These are phyloP conservation scores for Rachicladosporium sp. DNA, from an alignment of 2,329 filamentous ascomycete genomes.

Conservation along the genomic window DNA sequence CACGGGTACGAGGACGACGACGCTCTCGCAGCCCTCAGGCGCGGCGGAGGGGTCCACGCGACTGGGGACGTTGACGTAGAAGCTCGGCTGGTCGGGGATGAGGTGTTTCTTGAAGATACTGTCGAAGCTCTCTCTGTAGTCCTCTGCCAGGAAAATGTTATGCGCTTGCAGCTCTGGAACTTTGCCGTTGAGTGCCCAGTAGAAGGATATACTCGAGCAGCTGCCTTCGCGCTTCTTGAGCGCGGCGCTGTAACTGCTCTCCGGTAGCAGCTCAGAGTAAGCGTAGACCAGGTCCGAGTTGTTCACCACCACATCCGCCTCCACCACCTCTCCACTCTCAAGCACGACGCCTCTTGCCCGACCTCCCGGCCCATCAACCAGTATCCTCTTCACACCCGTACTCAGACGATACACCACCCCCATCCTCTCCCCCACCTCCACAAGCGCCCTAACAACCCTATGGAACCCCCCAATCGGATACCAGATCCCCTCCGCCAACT, in stretches of 20 bases:
- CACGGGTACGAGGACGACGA: slow-evolving; percentile 61
- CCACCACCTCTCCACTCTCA: slow-evolving; percentile 43
- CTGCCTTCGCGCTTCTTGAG: slow-evolving; percentile 44
- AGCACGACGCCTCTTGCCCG: slow-evolving; percentile 49
- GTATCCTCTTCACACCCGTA: slow-evolving; percentile 44
- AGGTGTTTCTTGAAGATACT: slow-evolving; percentile 58
- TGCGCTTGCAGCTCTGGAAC: slow-evolving; percentile 55
- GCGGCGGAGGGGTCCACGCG: slow-evolving; percentile 57
- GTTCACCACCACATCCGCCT: slow-evolving; percentile 55
- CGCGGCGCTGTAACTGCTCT: slow-evolving; percentile 29
- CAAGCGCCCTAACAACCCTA: slow-evolving; percentile 47
- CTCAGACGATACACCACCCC: slow-evolving; percentile 53
- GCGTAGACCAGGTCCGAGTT: slow-evolving; percentile 66
- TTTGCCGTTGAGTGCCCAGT: slow-evolving; percentile 53
- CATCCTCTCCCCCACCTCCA: slow-evolving; percentile 47
- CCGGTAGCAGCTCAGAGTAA: slow-evolving; percentile 56
- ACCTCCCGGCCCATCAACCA: slow-evolving; percentile 40
- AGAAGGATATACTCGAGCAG: slow-evolving; percentile 65
- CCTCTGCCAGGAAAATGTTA: slow-evolving; percentile 66
- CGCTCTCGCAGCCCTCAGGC: slow-evolving; percentile 49
- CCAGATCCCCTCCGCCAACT: slow-evolving; percentile 65
- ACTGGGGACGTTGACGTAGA: slow-evolving; percentile 66
- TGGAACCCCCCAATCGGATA: slow-evolving; percentile 63
- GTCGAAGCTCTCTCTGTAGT: slow-evolving; percentile 63
- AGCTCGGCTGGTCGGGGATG: slow-evolving; percentile 56